These are phyloP conservation scores for Stylosanthes scabra DNA, from an alignment of 331 rosid genomes.

Conservation along the genomic window DNA sequence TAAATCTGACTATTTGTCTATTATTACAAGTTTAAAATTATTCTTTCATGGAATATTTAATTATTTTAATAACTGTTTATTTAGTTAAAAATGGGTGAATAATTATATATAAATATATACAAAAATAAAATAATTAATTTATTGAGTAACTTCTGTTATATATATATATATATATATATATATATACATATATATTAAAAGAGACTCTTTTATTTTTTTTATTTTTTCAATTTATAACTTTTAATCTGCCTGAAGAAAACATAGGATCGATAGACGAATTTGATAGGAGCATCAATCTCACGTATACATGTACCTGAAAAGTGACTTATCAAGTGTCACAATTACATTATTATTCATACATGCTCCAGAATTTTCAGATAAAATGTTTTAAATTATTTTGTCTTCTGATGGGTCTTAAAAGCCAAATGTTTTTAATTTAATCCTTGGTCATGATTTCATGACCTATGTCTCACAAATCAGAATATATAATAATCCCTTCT, in stretches of 20 bases:
- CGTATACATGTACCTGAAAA: neutral
- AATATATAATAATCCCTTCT: neutral
- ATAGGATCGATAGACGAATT: constrained; percentile 19
- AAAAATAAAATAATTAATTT: no score
- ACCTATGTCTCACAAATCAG: neutral
- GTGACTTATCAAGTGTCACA: constrained; percentile 5
- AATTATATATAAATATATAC: no score
- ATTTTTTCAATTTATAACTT: neutral
- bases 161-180: no score
- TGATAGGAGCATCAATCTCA: constrained; percentile 1
- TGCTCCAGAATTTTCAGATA: neutral
- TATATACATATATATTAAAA: no score
- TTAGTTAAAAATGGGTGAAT: no score
- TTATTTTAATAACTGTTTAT: no score
- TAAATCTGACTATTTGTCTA: no score
- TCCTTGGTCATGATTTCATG: neutral
- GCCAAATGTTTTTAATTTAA: neutral
- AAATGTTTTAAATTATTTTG: neutral
- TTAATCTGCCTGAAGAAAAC: neutral
- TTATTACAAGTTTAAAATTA: no score
- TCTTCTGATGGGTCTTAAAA: neutral
- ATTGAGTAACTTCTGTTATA: no score
- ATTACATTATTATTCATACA: constrained; percentile 23
- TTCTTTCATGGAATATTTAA: no score
- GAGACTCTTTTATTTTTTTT: no score